Conservation (phyloP, 2,329 filamentous ascomycete genomes). For the Ceratocystis cubensis region DNA sequence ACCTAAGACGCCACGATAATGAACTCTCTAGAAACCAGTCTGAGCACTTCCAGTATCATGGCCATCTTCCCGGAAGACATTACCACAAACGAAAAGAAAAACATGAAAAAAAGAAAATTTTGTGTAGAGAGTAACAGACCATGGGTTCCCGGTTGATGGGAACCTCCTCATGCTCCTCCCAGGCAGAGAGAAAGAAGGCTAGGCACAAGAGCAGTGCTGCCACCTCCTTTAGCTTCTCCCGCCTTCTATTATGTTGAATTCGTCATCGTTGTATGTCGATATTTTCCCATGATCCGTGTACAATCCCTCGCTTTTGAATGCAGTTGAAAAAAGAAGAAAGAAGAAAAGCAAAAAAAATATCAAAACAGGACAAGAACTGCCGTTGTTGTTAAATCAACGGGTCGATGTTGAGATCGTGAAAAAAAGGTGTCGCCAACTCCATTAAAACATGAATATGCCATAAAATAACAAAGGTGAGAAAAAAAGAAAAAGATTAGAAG, state of each 20-base stretch:
- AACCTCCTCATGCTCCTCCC: slow-evolving; percentile 22
- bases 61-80: background rate
- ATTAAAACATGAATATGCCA: slow-evolving; percentile 24
- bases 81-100: background rate
- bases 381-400: slow-evolving; percentile 21
- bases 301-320: slow-evolving; percentile 21
- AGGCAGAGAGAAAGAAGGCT: slow-evolving; percentile 12
- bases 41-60: background rate
- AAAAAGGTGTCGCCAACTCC: slow-evolving; percentile 25
- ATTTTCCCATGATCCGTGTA: slow-evolving; percentile 22
- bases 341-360: slow-evolving; percentile 21
- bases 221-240: slow-evolving; percentile 4
- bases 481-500: slow-evolving; percentile 17
- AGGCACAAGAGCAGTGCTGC: background rate
- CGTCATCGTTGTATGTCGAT: slow-evolving; percentile 22
- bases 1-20: background rate
- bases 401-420: slow-evolving; percentile 46
- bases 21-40: background rate
- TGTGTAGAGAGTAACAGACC: slow-evolving; percentile 21
- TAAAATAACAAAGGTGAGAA: slow-evolving; percentile 25
- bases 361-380: slow-evolving; percentile 21
- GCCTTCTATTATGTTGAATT: slow-evolving; percentile 24
- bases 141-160: slow-evolving; percentile 23
- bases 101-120: slow-evolving; percentile 8
- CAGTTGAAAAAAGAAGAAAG: slow-evolving; percentile 19